Percentiles rank a stretch among this genome's conserved stretches.
Evolutionary conservation across 2,329 filamentous ascomycete species (phyloP).

Genomic region (Lecanosticta acicola): DNA sequence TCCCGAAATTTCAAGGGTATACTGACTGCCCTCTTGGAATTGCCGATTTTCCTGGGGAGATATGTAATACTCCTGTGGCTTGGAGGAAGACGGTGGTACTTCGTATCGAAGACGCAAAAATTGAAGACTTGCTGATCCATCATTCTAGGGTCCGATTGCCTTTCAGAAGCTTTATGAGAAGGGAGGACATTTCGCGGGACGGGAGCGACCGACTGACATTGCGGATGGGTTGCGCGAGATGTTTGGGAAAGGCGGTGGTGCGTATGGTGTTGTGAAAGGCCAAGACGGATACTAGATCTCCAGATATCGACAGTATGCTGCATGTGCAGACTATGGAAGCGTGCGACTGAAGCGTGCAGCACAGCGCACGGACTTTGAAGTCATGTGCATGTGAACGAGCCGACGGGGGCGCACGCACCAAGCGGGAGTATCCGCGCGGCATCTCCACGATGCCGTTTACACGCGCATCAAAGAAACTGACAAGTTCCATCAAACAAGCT

Average conservation of each 20-base stretch:
- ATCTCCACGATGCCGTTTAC: too few relatives aligned
- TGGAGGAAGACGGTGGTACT: background rate
- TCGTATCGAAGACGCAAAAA: too few relatives aligned
- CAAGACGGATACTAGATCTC: background rate
- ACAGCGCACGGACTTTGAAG: too few relatives aligned
- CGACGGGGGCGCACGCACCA: too few relatives aligned
- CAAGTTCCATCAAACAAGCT: too few relatives aligned
- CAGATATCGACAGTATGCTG: too few relatives aligned
- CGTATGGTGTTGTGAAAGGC: background rate
- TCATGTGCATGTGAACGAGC: too few relatives aligned
- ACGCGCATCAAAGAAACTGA: too few relatives aligned
- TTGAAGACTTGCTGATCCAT: too few relatives aligned
- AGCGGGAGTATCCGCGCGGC: too few relatives aligned
- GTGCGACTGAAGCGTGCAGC: too few relatives aligned
- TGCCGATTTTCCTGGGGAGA: background rate
- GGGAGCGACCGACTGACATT: background rate
- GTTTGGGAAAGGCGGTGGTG: background rate
- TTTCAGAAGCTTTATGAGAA: background rate
- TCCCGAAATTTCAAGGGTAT: background rate
- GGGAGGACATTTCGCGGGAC: conserved; percentile 1
- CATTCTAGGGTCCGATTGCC: background rate
- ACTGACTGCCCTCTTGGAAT: background rate
- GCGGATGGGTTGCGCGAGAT: background rate
- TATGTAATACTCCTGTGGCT: background rate
- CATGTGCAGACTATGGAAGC: too few relatives aligned